phyloP scores from a whole-genome alignment of 257 asterid species.

The Cruciata laevipes region DNA sequence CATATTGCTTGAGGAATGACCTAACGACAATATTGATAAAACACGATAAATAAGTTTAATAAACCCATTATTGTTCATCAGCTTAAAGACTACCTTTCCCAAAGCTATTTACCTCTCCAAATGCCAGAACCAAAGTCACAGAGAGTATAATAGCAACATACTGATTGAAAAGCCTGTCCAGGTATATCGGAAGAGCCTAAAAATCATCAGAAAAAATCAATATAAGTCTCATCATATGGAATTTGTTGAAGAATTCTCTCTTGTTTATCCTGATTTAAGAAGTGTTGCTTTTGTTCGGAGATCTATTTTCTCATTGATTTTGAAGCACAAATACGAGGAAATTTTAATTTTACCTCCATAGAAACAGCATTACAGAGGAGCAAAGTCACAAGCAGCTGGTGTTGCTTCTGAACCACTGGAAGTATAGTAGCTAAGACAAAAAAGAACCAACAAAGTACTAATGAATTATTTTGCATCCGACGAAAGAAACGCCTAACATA shows the following conservation, averaged over 20 bases:
- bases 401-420: constrained; percentile 97
- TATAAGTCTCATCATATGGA: not conserved
- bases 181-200: constrained; percentile 96
- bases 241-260: not conserved
- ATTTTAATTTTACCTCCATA: constrained; percentile 67
- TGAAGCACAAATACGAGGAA: not conserved
- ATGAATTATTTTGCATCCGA: constrained; percentile 3
- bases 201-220: constrained; percentile 20
- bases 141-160: constrained; percentile 89
- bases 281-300: not conserved
- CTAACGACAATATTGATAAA: constrained; percentile 26
- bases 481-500: not conserved
- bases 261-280: not conserved
- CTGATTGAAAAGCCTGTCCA: constrained; percentile 87
- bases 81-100: not conserved
- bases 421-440: constrained; percentile 60
- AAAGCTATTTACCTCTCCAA: constrained; percentile 69
- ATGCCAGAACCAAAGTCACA: constrained; percentile 88
- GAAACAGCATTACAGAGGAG: constrained; percentile 87
- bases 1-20: constrained; percentile 99
- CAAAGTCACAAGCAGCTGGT: constrained; percentile 93
- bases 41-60: not conserved
- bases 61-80: not conserved
- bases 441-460: constrained; percentile 16
- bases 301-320: not conserved